A percentile compares a stretch with the other conserved stretches of the same genome.
Conservation (phyloP, 2,329 filamentous ascomycete genomes). For the Hyphodiscus sp. region DNA sequence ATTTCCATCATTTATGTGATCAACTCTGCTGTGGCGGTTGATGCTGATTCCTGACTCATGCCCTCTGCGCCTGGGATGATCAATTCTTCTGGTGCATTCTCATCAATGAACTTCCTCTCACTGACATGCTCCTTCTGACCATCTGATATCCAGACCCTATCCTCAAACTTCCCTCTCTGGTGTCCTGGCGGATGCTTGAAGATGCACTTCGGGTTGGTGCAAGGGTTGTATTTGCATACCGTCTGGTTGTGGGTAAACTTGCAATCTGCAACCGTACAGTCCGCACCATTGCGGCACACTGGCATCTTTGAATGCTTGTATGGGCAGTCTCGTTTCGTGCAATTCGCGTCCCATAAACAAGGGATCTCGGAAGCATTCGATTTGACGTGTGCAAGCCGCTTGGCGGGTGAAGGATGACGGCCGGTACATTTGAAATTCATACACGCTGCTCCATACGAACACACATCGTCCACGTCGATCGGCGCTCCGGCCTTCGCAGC, state of each 20-base stretch:
- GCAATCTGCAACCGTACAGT: constrained; percentile 76
- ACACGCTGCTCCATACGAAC: constrained; percentile 83
- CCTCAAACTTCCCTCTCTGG: constrained; percentile 69
- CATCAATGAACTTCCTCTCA: constrained; percentile 80
- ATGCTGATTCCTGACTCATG: constrained; percentile 7
- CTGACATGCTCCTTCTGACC: constrained; percentile 63
- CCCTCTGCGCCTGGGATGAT: constrained; percentile 25
- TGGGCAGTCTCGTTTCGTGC: constrained; percentile 77
- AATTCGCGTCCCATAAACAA: constrained; percentile 60
- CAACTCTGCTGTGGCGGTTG: constrained; percentile 14
- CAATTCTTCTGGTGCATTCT: constrained; percentile 52
- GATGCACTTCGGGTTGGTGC: constrained; percentile 78
- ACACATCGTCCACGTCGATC: constrained; percentile 74
- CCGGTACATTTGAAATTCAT: constrained; percentile 92
- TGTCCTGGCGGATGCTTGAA: constrained; percentile 93
- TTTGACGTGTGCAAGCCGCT: constrained; percentile 66
- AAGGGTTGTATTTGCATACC: constrained; percentile 86
- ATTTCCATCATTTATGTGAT: constrained; percentile 17
- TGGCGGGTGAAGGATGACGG: constrained; percentile 85
- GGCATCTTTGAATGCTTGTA: constrained; percentile 87
- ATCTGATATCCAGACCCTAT: constrained; percentile 82
- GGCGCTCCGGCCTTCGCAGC: constrained; percentile 71
- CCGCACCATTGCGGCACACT: constrained; percentile 82
- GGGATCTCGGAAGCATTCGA: constrained; percentile 83
- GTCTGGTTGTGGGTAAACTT: constrained; percentile 84